phyloP scores from a whole-genome alignment of 495 filamentous ascomycete species.

The Penicilliopsis zonata region DNA sequence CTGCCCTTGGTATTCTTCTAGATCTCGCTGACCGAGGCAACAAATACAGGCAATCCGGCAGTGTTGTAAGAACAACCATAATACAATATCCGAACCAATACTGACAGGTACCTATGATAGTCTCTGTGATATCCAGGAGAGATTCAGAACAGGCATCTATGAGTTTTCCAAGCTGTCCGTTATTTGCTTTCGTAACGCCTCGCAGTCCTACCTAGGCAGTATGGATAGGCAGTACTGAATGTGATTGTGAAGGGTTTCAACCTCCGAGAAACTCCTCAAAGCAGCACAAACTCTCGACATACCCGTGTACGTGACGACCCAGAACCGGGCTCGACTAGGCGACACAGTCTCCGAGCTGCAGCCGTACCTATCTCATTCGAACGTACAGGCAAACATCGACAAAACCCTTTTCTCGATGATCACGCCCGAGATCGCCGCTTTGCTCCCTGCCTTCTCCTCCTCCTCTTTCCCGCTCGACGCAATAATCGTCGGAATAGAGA shows the following conservation, averaged over 20 bases:
- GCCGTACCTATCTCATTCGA: constrained; percentile 20
- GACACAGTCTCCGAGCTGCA: constrained; percentile 59
- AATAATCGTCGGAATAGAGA: constrained; percentile 70
- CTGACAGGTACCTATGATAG: constrained; percentile 30
- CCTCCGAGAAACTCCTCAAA: constrained; percentile 28
- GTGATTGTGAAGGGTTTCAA: constrained; percentile 12
- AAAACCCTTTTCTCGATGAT: constrained; percentile 91
- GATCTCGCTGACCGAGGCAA: constrained; percentile 1
- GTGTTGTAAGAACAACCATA: constrained; percentile 44
- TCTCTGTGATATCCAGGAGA: constrained; percentile 93
- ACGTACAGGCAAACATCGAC: constrained; percentile 49
- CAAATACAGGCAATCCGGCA: constrained; percentile 47
- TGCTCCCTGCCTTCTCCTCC: constrained; percentile 11
- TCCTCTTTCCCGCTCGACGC: constrained; percentile 12
- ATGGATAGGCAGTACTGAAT: too few species aligned
- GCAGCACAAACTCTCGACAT: constrained; percentile 52
- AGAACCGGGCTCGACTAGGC: constrained; percentile 65
- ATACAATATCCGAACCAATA: constrained; percentile 1
- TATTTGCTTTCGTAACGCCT: not conserved
- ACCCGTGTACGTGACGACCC: constrained; percentile 76
- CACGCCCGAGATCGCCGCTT: constrained; percentile 28
- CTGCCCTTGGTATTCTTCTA: not conserved
- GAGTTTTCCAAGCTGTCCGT: constrained; percentile 67
- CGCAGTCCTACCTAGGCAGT: not conserved
- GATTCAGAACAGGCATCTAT: constrained; percentile 70